Conservation (phyloP, 768 basidiomycete species). For the Lentinus tigrinus region DNA sequence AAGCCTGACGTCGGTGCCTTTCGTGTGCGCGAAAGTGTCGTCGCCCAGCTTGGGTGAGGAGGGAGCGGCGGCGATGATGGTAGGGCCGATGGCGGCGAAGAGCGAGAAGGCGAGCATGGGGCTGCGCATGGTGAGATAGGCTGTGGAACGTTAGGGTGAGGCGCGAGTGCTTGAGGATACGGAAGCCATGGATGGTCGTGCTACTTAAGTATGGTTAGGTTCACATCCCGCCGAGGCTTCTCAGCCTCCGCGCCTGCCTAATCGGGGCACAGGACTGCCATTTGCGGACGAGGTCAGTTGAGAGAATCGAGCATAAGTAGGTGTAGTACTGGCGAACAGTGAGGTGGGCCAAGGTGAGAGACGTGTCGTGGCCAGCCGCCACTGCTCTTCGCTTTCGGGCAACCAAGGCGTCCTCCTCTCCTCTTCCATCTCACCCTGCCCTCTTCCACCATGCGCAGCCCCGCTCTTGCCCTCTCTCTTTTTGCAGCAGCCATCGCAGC, state of each 20-base stretch:
- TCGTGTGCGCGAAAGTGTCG: conserved; percentile 9
- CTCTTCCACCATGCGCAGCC: neutral
- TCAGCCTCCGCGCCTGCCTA: conserved; percentile 19
- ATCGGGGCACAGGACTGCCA: conserved; percentile 10
- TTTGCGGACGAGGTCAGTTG: neutral
- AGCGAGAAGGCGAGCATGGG: conserved; percentile 29
- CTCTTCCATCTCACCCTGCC: neutral
- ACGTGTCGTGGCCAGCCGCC: neutral
- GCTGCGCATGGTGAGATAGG: conserved; percentile 26
- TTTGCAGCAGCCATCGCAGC: neutral
- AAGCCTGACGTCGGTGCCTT: conserved; percentile 6
- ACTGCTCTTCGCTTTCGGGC: neutral
- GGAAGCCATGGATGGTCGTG: conserved; percentile 1
- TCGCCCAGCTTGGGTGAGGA: conserved; percentile 15
- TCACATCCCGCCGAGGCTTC: conserved; percentile 28
- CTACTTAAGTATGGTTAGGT: conserved; percentile 8
- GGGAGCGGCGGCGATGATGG: conserved; percentile 24
- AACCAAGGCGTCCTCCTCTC: too few species aligned
- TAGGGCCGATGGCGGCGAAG: conserved; percentile 27
- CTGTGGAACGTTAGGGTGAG: conserved; percentile 8
- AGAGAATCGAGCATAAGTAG: too few species aligned
- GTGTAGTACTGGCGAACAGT: too few species aligned
- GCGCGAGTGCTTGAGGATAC: conserved; percentile 6
- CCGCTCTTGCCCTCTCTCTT: neutral
- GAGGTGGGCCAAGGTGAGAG: neutral